These are phyloP conservation scores for Diaporthe amygdali DNA, from an alignment of 2,329 filamentous ascomycete species.

Conservation along the genomic window DNA sequence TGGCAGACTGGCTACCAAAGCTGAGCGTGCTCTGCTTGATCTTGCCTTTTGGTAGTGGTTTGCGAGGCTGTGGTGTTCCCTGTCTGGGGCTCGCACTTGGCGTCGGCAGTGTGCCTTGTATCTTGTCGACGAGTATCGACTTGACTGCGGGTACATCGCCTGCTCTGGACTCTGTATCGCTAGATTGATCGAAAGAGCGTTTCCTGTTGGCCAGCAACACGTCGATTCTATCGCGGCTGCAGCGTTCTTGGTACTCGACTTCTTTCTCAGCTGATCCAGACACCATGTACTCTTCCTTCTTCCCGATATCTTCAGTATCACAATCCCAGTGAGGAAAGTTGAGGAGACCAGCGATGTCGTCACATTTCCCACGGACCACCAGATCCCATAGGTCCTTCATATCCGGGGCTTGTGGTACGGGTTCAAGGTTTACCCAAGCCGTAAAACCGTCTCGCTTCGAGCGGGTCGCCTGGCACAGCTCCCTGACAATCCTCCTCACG, in stretches of 20 bases:
- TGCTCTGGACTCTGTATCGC: conserved; percentile 11
- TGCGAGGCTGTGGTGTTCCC: conserved; percentile 45
- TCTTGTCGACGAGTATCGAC: conserved; percentile 46
- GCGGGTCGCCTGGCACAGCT: conserved; percentile 88
- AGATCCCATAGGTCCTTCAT: conserved; percentile 94
- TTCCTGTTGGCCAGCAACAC: conserved; percentile 45
- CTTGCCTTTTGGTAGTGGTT: conserved; percentile 41
- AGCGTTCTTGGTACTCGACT: conserved; percentile 40
- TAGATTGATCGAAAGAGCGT: conserved; percentile 29
- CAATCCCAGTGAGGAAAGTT: conserved; percentile 61
- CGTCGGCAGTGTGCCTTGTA: conserved; percentile 60
- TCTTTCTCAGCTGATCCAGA: conserved; percentile 49
- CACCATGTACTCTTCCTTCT: conserved; percentile 46
- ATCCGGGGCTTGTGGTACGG: conserved; percentile 80
- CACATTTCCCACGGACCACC: conserved; percentile 84
- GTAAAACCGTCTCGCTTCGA: conserved; percentile 83
- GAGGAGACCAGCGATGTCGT: conserved; percentile 80
- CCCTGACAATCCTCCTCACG: conserved; percentile 85
- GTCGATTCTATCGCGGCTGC: conserved; percentile 44
- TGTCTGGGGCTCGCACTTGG: conserved; percentile 62
- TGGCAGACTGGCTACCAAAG: conserved; percentile 41
- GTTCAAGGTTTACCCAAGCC: conserved; percentile 92
- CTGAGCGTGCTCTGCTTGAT: conserved; percentile 58
- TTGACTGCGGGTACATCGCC: conserved; percentile 34
- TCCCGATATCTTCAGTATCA: conserved; percentile 57